Conservation (phyloP, 768 basidiomycete species). For the Lentinula detonsa region DNA sequence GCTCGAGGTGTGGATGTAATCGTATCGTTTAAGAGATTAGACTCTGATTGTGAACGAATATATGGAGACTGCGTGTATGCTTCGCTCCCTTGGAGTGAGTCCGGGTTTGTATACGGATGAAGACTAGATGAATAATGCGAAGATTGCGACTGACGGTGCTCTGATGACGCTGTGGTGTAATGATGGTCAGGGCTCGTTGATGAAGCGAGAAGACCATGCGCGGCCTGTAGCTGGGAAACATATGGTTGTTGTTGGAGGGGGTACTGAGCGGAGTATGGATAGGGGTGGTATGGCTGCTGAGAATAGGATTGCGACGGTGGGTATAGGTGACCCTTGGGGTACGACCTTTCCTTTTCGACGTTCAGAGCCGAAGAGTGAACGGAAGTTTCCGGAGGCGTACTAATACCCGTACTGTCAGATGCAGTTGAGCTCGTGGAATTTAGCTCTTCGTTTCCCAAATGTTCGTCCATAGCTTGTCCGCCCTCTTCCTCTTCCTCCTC, state of each 20-base stretch:
- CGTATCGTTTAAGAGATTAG: neutral
- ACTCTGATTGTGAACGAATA: neutral
- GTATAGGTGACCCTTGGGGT: neutral
- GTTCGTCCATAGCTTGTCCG: neutral
- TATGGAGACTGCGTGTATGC: neutral
- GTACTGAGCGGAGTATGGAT: neutral
- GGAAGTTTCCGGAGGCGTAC: neutral
- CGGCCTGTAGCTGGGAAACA: slow-evolving; percentile 6
- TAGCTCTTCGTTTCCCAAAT: neutral
- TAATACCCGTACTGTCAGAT: slow-evolving; percentile 9
- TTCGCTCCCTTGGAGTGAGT: neutral
- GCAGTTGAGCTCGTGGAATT: neutral
- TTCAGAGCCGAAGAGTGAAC: neutral
- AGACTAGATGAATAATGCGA: neutral
- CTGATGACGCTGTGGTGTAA: neutral
- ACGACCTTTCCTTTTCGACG: neutral
- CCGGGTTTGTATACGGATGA: neutral
- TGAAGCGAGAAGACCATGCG: neutral
- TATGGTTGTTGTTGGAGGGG: neutral
- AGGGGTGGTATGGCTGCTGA: neutral
- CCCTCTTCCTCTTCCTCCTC: slow-evolving; percentile 9
- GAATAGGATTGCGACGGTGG: neutral
- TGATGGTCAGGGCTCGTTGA: neutral
- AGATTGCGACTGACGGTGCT: neutral
- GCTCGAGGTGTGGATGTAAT: neutral